These are phyloP conservation scores for Emericellopsis cladophorae DNA, from an alignment of 2,329 filamentous ascomycete genomes.

Conservation along the genomic window DNA sequence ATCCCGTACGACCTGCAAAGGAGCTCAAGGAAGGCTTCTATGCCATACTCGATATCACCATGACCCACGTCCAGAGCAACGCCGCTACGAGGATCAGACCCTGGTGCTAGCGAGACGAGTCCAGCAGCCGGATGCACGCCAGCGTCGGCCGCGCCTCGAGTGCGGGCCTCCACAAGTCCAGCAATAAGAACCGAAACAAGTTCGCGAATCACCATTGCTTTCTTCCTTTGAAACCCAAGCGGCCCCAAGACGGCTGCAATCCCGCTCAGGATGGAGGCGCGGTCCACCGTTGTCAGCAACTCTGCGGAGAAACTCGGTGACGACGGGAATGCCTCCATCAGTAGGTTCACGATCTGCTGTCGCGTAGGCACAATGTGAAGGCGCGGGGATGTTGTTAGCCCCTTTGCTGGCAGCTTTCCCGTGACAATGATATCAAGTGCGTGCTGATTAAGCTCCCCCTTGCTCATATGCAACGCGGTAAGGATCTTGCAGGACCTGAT, in stretches of 20 bases:
- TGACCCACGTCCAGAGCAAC: constrained; percentile 49
- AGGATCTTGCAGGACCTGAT: constrained; percentile 63
- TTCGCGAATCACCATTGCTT: constrained; percentile 79
- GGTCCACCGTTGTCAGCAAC: constrained; percentile 59
- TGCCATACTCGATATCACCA: constrained; percentile 51
- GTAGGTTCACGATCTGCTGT: constrained; percentile 48
- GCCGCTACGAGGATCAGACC: constrained; percentile 6
- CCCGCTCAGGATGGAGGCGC: constrained; percentile 68
- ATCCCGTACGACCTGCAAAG: constrained; percentile 53
- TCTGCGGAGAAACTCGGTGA: constrained; percentile 45
- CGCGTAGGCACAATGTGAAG: constrained; percentile 44
- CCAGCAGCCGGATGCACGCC: constrained; percentile 91
- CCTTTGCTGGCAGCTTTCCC: constrained; percentile 40
- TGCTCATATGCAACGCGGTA: constrained; percentile 50
- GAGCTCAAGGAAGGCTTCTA: constrained; percentile 49
- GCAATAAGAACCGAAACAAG: constrained; percentile 72
- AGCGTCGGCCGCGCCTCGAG: constrained; percentile 87
- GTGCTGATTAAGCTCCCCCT: constrained; percentile 47
- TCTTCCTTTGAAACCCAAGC: constrained; percentile 75
- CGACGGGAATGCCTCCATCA: constrained; percentile 45
- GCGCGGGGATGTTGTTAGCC: constrained; percentile 37
- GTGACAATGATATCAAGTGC: constrained; percentile 54
- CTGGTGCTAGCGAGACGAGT: constrained; percentile 56
- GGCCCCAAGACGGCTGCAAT: constrained; percentile 76
- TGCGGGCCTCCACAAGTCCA: constrained; percentile 80